Evolutionary conservation across 2,329 filamentous ascomycete species (phyloP).

Genomic region (Paecilomyces dactylethromorphus): DNA sequence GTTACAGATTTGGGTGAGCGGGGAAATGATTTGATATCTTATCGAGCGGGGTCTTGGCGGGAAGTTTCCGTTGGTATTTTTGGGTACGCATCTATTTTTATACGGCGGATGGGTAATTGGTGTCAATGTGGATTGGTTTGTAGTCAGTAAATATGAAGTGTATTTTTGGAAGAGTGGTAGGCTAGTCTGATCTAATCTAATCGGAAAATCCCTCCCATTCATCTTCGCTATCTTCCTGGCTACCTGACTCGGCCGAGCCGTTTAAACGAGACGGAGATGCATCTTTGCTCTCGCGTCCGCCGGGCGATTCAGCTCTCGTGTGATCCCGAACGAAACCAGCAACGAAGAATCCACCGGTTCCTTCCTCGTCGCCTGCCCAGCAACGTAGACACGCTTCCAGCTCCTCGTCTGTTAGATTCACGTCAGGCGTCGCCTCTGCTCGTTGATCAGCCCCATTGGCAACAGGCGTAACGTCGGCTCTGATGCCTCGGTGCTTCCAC

Average conservation of each 20-base stretch:
- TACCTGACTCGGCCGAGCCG: slow-evolving; percentile 3
- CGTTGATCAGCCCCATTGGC: background rate
- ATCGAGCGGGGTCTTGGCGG: too few relatives aligned
- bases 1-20: too few relatives aligned
- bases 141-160: background rate
- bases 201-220: slow-evolving; percentile 42
- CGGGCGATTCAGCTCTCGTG: background rate
- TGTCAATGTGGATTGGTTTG: background rate
- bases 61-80: too few relatives aligned
- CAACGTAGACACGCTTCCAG: slow-evolving; percentile 72
- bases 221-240: slow-evolving; percentile 18
- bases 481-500: slow-evolving; percentile 64
- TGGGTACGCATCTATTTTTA: too few relatives aligned
- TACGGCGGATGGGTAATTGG: too few relatives aligned
- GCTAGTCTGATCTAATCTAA: slow-evolving; percentile 14
- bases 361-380: slow-evolving; percentile 70
- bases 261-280: background rate
- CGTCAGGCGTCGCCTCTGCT: slow-evolving; percentile 7
- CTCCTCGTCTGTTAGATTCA: slow-evolving; percentile 41
- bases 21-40: too few relatives aligned
- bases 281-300: slow-evolving; percentile 4
- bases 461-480: slow-evolving; percentile 28
- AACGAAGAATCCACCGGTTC: slow-evolving; percentile 94
- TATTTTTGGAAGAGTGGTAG: too few relatives aligned
- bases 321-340: slow-evolving; percentile 72